Percentiles rank a stretch among this genome's conserved stretches.
These are phyloP conservation scores for Chrysanthemum lavandulifolium DNA, from an alignment of 129 eudicot species.

Conservation along the genomic window DNA sequence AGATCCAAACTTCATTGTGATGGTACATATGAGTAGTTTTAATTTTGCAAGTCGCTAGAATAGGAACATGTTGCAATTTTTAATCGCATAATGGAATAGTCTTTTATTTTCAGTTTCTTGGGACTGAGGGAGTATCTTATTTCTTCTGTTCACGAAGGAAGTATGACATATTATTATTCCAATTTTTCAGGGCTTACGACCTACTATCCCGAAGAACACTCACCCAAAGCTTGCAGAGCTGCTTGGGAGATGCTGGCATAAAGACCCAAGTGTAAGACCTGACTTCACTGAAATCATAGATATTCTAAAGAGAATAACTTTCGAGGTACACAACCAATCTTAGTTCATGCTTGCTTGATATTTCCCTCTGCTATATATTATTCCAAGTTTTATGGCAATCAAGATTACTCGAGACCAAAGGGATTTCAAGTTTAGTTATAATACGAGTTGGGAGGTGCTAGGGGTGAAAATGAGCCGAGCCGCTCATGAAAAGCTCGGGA, in stretches of 20 bases:
- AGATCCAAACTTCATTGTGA: not conserved
- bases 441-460: no score
- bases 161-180: not conserved
- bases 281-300: constrained; percentile 73
- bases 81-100: constrained; percentile 5
- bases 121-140: not conserved
- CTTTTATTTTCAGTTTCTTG: not conserved
- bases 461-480: no score
- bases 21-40: not conserved
- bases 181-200: constrained; percentile 72
- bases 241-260: constrained; percentile 95
- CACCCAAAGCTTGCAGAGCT: constrained; percentile 71
- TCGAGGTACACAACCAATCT: constrained; percentile 52
- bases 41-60: not conserved
- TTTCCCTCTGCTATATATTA: not conserved
- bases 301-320: constrained; percentile 51
- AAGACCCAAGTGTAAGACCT: constrained; percentile 83
- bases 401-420: no score
- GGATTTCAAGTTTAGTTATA: no score
- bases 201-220: constrained; percentile 79
- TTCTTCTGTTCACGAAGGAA: not conserved
- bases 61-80: not conserved
- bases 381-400: not conserved
- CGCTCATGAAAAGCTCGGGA: no score
- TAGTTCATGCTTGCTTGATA: constrained; percentile 1